Conservation (phyloP, 1,284 basidiomycete genomes). For the Leccinum griseonigrum region DNA sequence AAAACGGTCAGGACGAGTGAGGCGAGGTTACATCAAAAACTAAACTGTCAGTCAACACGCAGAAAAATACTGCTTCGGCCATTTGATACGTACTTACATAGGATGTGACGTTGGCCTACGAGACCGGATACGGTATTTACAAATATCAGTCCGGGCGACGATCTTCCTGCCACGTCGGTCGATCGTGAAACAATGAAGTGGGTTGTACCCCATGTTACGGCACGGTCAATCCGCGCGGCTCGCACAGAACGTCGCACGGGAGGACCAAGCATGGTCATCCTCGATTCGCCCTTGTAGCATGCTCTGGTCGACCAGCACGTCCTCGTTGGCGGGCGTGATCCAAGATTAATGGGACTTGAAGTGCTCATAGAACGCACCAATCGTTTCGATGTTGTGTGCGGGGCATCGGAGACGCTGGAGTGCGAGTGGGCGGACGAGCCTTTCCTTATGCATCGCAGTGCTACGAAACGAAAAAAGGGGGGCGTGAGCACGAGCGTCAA, state of each 20-base stretch:
- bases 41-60: not conserved
- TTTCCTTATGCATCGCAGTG: constrained; percentile 20
- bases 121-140: constrained; percentile 18
- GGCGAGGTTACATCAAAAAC: not conserved
- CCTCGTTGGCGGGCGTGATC: constrained; percentile 24
- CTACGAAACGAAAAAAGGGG: not conserved
- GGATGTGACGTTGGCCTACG: constrained; percentile 22
- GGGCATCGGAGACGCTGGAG: constrained; percentile 39
- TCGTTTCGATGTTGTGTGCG: constrained; percentile 41
- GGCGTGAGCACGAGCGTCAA: not conserved
- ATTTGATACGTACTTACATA: not conserved
- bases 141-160: constrained; percentile 24
- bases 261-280: constrained; percentile 21
- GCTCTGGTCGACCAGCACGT: constrained; percentile 21
- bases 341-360: constrained; percentile 30
- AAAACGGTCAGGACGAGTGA: not conserved
- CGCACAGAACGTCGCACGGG: constrained; percentile 28
- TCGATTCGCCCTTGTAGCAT: constrained; percentile 26
- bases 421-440: constrained; percentile 37
- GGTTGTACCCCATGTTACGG: constrained; percentile 24
- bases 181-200: constrained; percentile 26
- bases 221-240: constrained; percentile 25
- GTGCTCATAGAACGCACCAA: constrained; percentile 37
- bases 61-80: not conserved
- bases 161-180: constrained; percentile 15